A percentile compares a stretch with the other conserved stretches of the same genome.
phyloP scores from a whole-genome alignment of 805 yeast species.

The Lachancea meyersii region DNA sequence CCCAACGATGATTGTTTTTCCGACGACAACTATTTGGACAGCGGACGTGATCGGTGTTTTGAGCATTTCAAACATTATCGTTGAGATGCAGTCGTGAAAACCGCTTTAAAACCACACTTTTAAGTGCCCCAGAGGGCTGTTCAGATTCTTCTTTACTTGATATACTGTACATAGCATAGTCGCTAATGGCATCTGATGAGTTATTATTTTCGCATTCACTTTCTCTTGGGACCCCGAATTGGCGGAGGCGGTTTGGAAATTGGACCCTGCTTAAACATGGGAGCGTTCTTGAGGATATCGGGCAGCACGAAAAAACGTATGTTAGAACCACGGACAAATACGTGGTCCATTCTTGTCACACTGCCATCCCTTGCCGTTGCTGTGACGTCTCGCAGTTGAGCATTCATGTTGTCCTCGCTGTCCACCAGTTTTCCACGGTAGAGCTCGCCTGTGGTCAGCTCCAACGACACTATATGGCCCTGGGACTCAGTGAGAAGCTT shows the following conservation, averaged over 20 bases:
- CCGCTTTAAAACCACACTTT: no score
- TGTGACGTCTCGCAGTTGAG: conserved; percentile 74
- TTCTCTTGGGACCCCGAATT: conserved; percentile 51
- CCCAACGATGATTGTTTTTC: no score
- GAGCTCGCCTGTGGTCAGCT: conserved; percentile 76
- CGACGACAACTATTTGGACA: no score
- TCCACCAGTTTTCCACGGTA: conserved; percentile 83
- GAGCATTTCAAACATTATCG: no score
- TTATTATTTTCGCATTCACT: no score
- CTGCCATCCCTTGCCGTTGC: conserved; percentile 73
- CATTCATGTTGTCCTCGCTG: conserved; percentile 92
- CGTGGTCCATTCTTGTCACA: conserved; percentile 71
- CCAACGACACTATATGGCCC: conserved; percentile 82
- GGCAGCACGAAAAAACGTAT: conserved; percentile 81
- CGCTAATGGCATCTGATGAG: no score
- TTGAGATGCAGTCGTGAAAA: no score
- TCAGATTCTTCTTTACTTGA: no score
- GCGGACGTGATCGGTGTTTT: no score
- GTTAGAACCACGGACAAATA: conserved; percentile 87
- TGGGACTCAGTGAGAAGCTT: conserved; percentile 82
- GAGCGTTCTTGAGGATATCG: conserved; percentile 82
- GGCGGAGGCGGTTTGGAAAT: conserved; percentile 65
- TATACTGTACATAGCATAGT: no score
- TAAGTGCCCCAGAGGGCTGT: no score
- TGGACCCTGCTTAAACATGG: conserved; percentile 62